Base-by-base conservation (phyloP, 2,329 filamentous ascomycete genomes). In the Sphaerulina populicola region DNA sequence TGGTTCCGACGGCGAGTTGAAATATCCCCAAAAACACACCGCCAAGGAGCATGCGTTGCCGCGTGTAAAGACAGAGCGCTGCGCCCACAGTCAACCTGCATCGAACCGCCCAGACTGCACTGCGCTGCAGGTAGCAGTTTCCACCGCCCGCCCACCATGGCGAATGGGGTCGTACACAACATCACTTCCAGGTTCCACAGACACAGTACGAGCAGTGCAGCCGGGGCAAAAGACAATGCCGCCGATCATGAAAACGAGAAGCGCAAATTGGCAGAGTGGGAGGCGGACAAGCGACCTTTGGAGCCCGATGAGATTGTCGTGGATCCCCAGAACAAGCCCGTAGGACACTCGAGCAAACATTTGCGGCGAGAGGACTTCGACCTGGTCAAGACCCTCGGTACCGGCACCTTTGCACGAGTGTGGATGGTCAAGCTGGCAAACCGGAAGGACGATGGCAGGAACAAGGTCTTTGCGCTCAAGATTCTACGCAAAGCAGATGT, bases 381-480 rank as follows among this genome's bases (percentile, higher is more conserved):
- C 54, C 75, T 86, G 44, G 76, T 90, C 58, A 82, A 86, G 67
- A 90, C 86, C 10, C 72, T 91, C 57, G 86, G 83, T 56, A 90
- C 86, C 37, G 86, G 84, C 83, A 68, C 63, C 27, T 93, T 93
- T 72, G 87, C 87, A 58, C 78, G 87, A 57, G 87, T 93, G 41
- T 89, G 85, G 74, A 79, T 91, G 54, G 85, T 87, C 46, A 81
- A 80, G 53, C 78, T 86, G 35, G 76, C 78, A 38, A 75, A 76
- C 58, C 63, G 68, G 14, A 64, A 58, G 38, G 51, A 52, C 7
- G 44, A 51, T 37, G 48, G 51, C 38, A 61, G 67, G 42, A 74
- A 77, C 64, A 78, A 81, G 60, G 84, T 90, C n/a, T 90, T 83
- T 69, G 86, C 86, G 41, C 76, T 91, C 63, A 91, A 91, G 75